phyloP scores from a whole-genome alignment of 805 yeast genomes.

The Candida jianshihensis region DNA sequence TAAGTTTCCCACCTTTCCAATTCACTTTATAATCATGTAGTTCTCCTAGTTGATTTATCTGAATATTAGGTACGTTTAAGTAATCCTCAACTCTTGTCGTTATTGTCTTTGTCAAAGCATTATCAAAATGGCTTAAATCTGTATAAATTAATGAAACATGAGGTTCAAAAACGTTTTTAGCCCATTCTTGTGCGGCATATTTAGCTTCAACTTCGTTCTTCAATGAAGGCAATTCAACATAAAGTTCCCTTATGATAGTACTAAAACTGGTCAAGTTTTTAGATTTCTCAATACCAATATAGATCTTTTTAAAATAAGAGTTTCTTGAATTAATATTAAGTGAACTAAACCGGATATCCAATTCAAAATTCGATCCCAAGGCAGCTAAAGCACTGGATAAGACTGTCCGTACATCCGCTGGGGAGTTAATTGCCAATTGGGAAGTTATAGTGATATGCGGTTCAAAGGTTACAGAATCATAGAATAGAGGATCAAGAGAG shows the following conservation, averaged over 20 bases:
- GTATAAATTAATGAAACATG: conserved; percentile 70
- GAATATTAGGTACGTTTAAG: conserved; percentile 30
- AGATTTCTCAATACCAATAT: conserved; percentile 13
- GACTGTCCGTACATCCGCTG: conserved; percentile 52
- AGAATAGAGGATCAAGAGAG: conserved; percentile 66
- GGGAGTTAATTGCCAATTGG: conserved; percentile 41
- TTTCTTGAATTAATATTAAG: conserved; percentile 12
- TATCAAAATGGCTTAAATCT: conserved; percentile 55
- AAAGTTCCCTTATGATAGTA: conserved; percentile 47
- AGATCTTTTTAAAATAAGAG: conserved; percentile 19
- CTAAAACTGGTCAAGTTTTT: conserved; percentile 28
- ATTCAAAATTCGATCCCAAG: conserved; percentile 15
- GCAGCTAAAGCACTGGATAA: conserved; percentile 57
- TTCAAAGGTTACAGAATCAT: conserved; percentile 59
- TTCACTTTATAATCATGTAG: conserved; percentile 28
- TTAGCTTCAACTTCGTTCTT: conserved; percentile 26
- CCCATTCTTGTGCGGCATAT: conserved; percentile 51
- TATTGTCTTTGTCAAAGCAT: conserved; percentile 56
- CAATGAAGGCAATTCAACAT: conserved; percentile 37
- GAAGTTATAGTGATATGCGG: conserved; percentile 77
- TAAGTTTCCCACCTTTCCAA: conserved; percentile 59
- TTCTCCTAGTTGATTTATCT: conserved; percentile 11
- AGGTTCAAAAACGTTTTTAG: conserved; percentile 51
- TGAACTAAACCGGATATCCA: conserved; percentile 11
- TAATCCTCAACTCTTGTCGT: conserved; percentile 61